Conservation (phyloP, 2,329 filamentous ascomycete species). For the Arthroderma uncinatum region DNA sequence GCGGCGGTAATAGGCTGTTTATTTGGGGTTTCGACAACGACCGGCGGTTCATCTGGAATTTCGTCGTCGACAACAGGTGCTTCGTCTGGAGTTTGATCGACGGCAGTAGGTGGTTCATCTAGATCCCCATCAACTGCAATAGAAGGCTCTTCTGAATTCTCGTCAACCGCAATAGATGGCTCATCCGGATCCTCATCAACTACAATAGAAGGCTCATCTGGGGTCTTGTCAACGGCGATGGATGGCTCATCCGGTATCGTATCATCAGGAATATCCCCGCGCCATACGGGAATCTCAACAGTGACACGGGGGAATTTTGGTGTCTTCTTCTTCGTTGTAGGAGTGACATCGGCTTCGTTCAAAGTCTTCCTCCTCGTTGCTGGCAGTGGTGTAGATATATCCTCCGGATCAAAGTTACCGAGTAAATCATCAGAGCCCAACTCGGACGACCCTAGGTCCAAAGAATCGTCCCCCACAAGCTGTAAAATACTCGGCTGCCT, state of each 20-base stretch:
- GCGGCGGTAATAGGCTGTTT: neutral
- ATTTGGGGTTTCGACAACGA: neutral
- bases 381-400: constrained; percentile 37
- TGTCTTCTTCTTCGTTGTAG: neutral
- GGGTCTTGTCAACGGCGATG: neutral
- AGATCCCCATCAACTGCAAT: neutral
- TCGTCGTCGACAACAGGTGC: neutral
- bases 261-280: neutral
- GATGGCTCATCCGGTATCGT: neutral
- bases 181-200: neutral
- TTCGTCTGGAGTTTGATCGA: neutral
- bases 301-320: neutral
- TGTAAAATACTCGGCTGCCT: constrained; percentile 37
- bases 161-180: neutral
- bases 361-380: constrained; percentile 25
- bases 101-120: neutral
- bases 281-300: neutral
- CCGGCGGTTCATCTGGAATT: constrained; percentile 12
- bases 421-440: constrained; percentile 31
- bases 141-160: neutral
- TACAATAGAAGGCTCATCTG: neutral
- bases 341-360: neutral
- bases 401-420: constrained; percentile 33
- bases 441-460: constrained; percentile 16
- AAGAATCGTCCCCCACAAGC: constrained; percentile 33